These are phyloP conservation scores for Magnusiomyces suaveolens DNA, from an alignment of 1,139 yeast genomes.

Conservation along the genomic window DNA sequence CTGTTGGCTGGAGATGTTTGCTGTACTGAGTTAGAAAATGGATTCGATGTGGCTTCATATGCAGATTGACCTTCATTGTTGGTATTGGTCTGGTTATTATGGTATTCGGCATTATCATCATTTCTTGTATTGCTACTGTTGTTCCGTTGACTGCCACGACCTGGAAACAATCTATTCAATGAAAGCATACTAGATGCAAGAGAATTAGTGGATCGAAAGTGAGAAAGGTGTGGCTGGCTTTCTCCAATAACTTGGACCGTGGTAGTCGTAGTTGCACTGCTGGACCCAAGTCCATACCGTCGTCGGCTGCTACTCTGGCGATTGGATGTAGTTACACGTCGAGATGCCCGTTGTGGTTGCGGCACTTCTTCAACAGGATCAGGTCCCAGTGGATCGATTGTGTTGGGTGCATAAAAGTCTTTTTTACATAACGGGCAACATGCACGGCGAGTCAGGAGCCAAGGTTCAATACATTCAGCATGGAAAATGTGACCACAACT, in stretches of 20 bases:
- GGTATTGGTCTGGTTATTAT: too few species aligned
- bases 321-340: background rate
- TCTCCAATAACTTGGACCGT: background rate
- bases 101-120: background rate
- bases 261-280: background rate
- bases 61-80: too few species aligned
- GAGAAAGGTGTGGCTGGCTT: background rate
- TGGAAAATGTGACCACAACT: conserved; percentile 83
- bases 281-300: background rate
- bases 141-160: background rate
- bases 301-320: background rate
- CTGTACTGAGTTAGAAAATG: background rate
- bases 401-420: conserved; percentile 29
- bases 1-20: background rate
- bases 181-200: background rate
- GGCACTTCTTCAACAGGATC: conserved; percentile 11
- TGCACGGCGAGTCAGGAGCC: conserved; percentile 67
- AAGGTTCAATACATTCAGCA: conserved; percentile 68
- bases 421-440: conserved; percentile 78
- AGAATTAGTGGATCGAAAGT: background rate
- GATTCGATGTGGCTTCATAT: background rate
- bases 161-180: background rate
- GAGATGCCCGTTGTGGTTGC: background rate
- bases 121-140: background rate
- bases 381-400: conserved; percentile 17